phyloP scores from a whole-genome alignment of 768 basidiomycete species.

The Lactarius pseudohatsudake region DNA sequence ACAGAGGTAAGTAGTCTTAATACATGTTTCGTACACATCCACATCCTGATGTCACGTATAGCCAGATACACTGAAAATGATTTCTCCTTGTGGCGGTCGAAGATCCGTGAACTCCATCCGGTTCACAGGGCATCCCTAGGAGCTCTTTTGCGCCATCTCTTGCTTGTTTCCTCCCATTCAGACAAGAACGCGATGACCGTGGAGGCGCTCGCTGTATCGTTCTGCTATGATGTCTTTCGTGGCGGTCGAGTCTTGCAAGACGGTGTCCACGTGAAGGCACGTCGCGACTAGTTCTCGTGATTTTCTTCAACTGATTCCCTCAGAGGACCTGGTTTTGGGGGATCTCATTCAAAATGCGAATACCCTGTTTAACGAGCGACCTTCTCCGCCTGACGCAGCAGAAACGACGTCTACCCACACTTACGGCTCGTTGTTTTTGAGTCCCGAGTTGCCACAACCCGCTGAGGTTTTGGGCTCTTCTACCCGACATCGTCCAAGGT shows the following conservation, averaged over 20 bases:
- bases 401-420: not conserved
- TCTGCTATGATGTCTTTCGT: not conserved
- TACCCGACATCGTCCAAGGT: not conserved
- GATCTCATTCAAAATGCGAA: constrained; percentile 3
- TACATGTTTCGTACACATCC: not conserved
- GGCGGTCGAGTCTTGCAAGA: not conserved
- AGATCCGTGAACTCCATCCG: not conserved
- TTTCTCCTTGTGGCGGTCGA: not conserved
- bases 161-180: not conserved
- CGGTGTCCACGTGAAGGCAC: not conserved
- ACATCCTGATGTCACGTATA: not conserved
- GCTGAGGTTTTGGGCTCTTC: not conserved
- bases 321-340: not conserved
- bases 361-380: not conserved
- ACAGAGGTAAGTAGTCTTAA: not conserved
- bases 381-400: not conserved
- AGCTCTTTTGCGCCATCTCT: not conserved
- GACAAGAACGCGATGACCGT: not conserved
- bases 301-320: not conserved
- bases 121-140: not conserved
- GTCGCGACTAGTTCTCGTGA: not conserved
- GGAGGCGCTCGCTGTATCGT: not conserved
- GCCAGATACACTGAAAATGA: not conserved
- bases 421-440: not conserved
- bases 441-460: not conserved